Evolutionary conservation across 2,329 filamentous ascomycete genomes (phyloP).

Genomic region (Sporothrix protearum): DNA sequence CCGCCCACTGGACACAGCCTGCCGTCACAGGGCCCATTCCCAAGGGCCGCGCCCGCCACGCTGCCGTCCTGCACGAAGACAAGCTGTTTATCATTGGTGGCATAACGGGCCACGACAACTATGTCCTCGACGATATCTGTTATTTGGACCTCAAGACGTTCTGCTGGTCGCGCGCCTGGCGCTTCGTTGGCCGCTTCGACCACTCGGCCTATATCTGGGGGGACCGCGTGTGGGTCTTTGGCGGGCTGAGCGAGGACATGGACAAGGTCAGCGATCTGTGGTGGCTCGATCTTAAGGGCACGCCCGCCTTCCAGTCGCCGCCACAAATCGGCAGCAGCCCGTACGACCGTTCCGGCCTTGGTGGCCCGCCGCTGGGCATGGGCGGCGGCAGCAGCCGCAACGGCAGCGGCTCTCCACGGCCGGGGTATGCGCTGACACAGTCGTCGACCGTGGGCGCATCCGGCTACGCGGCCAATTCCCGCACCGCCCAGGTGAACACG

Average conservation of each 20-base stretch:
- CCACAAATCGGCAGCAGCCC: constrained; percentile 51
- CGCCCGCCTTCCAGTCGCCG: constrained; percentile 72
- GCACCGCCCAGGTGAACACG: constrained; percentile 63
- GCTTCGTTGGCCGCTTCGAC: constrained; percentile 90
- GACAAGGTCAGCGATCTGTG: constrained; percentile 93
- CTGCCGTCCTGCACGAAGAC: constrained; percentile 90
- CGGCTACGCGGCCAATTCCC: constrained; percentile 65
- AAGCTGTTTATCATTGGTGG: constrained; percentile 94
- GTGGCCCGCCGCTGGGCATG: not conserved
- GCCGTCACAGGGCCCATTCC: constrained; percentile 80
- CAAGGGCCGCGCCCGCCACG: constrained; percentile 86
- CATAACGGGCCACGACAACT: constrained; percentile 89
- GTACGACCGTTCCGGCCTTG: constrained; percentile 42
- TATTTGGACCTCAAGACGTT: constrained; percentile 96
- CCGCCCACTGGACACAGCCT: constrained; percentile 92
- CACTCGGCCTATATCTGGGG: constrained; percentile 91
- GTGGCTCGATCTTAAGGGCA: constrained; percentile 94
- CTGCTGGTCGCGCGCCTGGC: constrained; percentile 96
- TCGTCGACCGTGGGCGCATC: constrained; percentile 55
- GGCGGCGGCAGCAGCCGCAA: constrained; percentile 27
- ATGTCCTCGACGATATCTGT: constrained; percentile 92
- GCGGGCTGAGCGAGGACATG: constrained; percentile 92
- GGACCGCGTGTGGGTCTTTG: constrained; percentile 93
- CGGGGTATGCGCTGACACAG: constrained; percentile 47
- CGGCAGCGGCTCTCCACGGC: constrained; percentile 46